Conservation (phyloP, 2,329 filamentous ascomycete species). For the Colletotrichum euphorbiae region DNA sequence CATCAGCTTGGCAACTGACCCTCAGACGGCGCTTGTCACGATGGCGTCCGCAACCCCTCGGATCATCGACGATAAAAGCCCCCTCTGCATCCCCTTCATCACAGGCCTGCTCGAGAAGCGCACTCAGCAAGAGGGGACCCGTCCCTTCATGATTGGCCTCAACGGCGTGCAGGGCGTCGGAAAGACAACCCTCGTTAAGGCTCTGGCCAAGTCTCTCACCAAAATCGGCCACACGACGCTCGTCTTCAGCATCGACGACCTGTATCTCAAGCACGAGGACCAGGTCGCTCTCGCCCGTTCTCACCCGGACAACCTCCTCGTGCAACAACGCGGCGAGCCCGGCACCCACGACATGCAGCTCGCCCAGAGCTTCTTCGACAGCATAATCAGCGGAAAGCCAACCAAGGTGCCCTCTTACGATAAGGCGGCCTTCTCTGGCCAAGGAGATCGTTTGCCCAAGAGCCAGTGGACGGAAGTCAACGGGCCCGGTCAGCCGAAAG, state of each 20-base stretch:
- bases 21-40: neutral
- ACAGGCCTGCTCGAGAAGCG: slow-evolving; percentile 64
- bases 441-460: slow-evolving; percentile 78
- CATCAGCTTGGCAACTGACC: too few relatives aligned
- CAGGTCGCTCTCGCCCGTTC: slow-evolving; percentile 73
- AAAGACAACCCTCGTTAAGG: slow-evolving; percentile 86
- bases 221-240: slow-evolving; percentile 70
- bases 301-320: slow-evolving; percentile 77
- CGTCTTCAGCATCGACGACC: slow-evolving; percentile 87
- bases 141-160: slow-evolving; percentile 86
- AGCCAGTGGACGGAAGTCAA: slow-evolving; percentile 71
- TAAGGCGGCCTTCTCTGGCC: slow-evolving; percentile 81
- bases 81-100: slow-evolving; percentile 83
- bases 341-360: slow-evolving; percentile 83
- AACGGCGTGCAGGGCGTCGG: slow-evolving; percentile 93
- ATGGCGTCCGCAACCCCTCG: neutral
- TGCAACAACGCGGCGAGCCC: slow-evolving; percentile 86
- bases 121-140: slow-evolving; percentile 57
- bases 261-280: slow-evolving; percentile 81
- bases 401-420: slow-evolving; percentile 80
- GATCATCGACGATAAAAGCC: slow-evolving; percentile 79
- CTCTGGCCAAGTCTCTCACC: slow-evolving; percentile 72
- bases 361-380: slow-evolving; percentile 69
- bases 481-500: slow-evolving; percentile 58
- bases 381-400: slow-evolving; percentile 63